These are phyloP conservation scores for Yamadazyma mexicana DNA, from an alignment of 1,139 yeast species.

Conservation along the genomic window DNA sequence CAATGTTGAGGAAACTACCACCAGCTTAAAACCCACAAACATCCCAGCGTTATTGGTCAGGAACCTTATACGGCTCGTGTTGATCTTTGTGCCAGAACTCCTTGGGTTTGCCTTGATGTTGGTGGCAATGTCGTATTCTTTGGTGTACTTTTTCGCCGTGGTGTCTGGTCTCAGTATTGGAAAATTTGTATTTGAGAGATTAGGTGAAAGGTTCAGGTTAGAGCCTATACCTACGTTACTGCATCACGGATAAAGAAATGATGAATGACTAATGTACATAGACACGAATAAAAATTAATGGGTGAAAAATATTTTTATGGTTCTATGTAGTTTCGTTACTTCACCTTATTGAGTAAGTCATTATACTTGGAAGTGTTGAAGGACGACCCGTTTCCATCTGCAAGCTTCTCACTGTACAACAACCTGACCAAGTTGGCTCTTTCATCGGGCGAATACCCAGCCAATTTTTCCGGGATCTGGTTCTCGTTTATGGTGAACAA, in stretches of 20 bases:
- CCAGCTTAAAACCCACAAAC: neutral
- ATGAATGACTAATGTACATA: neutral
- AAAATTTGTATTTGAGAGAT: slow-evolving; percentile 64
- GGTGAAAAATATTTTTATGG: neutral
- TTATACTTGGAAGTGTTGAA: slow-evolving; percentile 41
- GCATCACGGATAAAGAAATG: slow-evolving; percentile 2
- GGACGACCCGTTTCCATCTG: slow-evolving; percentile 38
- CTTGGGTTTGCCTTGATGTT: slow-evolving; percentile 72
- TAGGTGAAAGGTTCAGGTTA: slow-evolving; percentile 23
- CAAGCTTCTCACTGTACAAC: slow-evolving; percentile 46
- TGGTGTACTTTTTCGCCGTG: slow-evolving; percentile 70
- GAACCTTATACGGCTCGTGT: slow-evolving; percentile 53
- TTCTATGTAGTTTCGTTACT: neutral
- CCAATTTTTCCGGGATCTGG: slow-evolving; percentile 26
- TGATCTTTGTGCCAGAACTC: slow-evolving; percentile 63
- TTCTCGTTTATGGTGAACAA: slow-evolving; percentile 48
- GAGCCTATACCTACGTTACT: neutral
- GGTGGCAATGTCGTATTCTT: slow-evolving; percentile 70
- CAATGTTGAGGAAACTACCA: neutral
- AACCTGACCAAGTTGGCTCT: slow-evolving; percentile 37
- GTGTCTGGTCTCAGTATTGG: slow-evolving; percentile 68
- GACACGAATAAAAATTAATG: neutral
- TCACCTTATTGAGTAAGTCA: slow-evolving; percentile 26
- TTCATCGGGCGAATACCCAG: slow-evolving; percentile 26
- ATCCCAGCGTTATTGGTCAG: slow-evolving; percentile 25